These are phyloP conservation scores for Chlamydomonas schloesseri DNA, from an alignment of 139 green algal genomes.

Conservation along the genomic window DNA sequence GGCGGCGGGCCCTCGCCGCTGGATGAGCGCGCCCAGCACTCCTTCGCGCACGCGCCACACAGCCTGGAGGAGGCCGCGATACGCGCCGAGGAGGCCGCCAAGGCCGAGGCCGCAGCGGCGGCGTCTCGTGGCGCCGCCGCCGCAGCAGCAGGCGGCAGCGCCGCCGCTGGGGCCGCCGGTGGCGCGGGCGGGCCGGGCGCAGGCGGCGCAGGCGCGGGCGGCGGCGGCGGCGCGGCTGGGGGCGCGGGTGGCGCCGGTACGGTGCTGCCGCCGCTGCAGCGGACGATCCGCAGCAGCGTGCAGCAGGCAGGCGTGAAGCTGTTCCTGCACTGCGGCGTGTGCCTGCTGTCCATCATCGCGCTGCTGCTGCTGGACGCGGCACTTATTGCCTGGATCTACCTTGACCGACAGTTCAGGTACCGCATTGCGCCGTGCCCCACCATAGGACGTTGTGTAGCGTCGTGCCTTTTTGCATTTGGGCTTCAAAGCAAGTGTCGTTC, in stretches of 20 bases:
- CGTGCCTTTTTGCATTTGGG: too few species aligned
- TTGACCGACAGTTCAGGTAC: not conserved
- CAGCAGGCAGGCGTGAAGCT: slow-evolving; percentile 36
- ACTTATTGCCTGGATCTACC: slow-evolving; percentile 36
- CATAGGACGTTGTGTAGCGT: too few species aligned
- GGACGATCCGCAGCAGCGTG: slow-evolving; percentile 33
- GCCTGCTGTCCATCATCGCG: slow-evolving; percentile 50
- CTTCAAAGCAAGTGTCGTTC: too few species aligned
- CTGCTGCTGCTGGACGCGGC: slow-evolving; percentile 46
- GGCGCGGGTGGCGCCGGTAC: not conserved
- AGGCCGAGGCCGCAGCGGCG: not conserved
- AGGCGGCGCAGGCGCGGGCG: not conserved
- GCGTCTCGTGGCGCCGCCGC: not conserved
- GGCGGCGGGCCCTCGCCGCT: not conserved
- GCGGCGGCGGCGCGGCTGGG: not conserved
- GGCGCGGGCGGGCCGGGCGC: not conserved
- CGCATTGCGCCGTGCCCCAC: too few species aligned
- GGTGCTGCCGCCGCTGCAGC: slow-evolving; percentile 33
- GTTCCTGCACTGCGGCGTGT: slow-evolving; percentile 51
- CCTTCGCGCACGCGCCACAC: not conserved
- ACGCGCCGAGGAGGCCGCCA: slow-evolving; percentile 12
- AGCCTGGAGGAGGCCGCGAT: slow-evolving; percentile 6
- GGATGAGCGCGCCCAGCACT: not conserved
- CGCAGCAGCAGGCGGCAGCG: not conserved
- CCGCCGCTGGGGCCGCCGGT: not conserved